These are phyloP conservation scores for Agaricales sp. DNA, from an alignment of 1,284 basidiomycete species.

Conservation along the genomic window DNA sequence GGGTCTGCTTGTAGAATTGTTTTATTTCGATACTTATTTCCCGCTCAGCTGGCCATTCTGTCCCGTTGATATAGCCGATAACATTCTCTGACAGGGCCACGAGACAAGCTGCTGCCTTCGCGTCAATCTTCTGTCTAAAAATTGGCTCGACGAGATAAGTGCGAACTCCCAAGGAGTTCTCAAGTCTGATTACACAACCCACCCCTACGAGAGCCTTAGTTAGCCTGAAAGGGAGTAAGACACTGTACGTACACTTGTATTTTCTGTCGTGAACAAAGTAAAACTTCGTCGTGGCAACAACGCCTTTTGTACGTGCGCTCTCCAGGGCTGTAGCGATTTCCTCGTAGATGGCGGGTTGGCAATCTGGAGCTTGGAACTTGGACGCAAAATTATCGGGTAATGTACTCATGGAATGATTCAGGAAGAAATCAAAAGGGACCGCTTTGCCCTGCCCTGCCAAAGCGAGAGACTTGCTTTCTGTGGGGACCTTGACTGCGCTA, in stretches of 20 bases:
- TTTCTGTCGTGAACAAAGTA: too few species aligned
- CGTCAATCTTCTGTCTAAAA: not conserved
- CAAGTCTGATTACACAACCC: not conserved
- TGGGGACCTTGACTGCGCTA: too few species aligned
- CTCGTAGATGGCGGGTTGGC: too few species aligned
- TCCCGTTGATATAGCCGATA: too few species aligned
- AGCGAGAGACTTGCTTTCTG: too few species aligned
- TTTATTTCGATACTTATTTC: not conserved
- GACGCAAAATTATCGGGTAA: not conserved
- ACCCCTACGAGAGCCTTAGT: too few species aligned
- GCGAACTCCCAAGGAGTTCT: not conserved
- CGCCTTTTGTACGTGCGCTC: too few species aligned
- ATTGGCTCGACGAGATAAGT: not conserved
- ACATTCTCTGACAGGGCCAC: not conserved
- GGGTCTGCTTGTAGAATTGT: not conserved
- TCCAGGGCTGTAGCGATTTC: too few species aligned
- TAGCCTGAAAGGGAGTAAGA: too few species aligned
- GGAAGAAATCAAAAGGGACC: not conserved
- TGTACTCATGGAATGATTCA: not conserved
- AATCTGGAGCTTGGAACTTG: too few species aligned
- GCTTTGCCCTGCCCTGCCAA: not conserved
- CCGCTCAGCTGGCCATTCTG: not conserved
- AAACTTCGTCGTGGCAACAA: too few species aligned
- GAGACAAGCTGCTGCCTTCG: not conserved
- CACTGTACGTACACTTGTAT: too few species aligned